These are phyloP conservation scores for Liquidambar formosana DNA, from an alignment of 164 flowering plant genomes.

Conservation along the genomic window DNA sequence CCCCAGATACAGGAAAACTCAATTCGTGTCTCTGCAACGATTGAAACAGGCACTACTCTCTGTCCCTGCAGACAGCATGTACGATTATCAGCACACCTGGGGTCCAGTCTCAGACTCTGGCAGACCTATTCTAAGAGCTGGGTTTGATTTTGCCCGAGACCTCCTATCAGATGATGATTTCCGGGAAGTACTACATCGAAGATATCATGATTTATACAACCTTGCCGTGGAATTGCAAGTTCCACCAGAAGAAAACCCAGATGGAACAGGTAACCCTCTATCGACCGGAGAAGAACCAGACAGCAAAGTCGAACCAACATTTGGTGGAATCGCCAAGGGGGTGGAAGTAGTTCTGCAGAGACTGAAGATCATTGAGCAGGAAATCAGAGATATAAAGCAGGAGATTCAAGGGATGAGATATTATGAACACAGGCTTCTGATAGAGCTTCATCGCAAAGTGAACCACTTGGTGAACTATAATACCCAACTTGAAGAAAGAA, in stretches of 20 bases:
- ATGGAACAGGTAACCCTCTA: slow-evolving; percentile 24
- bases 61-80: slow-evolving; percentile 86
- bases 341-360: slow-evolving; percentile 83
- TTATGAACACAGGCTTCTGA: slow-evolving; percentile 74
- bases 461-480: slow-evolving; percentile 72
- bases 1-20: slow-evolving; percentile 71
- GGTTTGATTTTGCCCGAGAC: slow-evolving; percentile 81
- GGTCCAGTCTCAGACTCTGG: slow-evolving; percentile 65
- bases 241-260: slow-evolving; percentile 46
- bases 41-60: slow-evolving; percentile 77
- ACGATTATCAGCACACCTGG: slow-evolving; percentile 97
- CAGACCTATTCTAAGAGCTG: slow-evolving; percentile 47
- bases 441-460: slow-evolving; percentile 75
- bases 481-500: slow-evolving; percentile 76
- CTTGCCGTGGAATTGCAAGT: slow-evolving; percentile 81
- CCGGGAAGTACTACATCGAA: slow-evolving; percentile 72
- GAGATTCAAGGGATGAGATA: slow-evolving; percentile 94
- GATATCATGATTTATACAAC: slow-evolving; percentile 78
- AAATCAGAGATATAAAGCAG: slow-evolving; percentile 83
- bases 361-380: slow-evolving; percentile 80
- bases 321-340: slow-evolving; percentile 88
- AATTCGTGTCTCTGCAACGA: slow-evolving; percentile 47
- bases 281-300: slow-evolving; percentile 30
- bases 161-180: slow-evolving; percentile 92
- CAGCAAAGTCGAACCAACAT: slow-evolving; percentile 58